Base-by-base conservation (phyloP, 495 filamentous ascomycete species). In the Tuber umbilicatum region DNA sequence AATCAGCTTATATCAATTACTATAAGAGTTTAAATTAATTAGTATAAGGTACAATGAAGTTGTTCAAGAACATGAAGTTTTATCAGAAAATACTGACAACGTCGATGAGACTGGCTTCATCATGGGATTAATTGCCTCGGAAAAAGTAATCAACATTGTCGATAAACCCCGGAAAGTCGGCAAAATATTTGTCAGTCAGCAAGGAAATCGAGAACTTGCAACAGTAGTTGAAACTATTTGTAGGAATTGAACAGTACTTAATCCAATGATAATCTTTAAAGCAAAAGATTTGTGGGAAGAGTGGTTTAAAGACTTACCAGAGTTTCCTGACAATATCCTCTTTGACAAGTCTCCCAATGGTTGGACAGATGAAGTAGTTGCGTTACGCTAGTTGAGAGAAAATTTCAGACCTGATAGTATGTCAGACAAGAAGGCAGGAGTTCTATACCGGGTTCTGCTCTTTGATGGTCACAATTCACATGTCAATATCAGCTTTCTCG, bases 181-280 rank as follows among this genome's bases (percentile, higher is more conserved):
- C 5, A 47, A 21, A 21, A 17, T 47, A 47, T 47, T 47, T 47
- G 17, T 21, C 2, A 47, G 43, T 21, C 43, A 47, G 43, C 19
- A 0, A 47, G 43, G 17, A 47, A 50, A 40, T 35, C 2, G 42
- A 27, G 70, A 71, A 19, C 43, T 71, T 37, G 42, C 42, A 5
- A 71, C 23, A 1, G 70, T 71, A 9, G n/a, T 71, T 14, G 70
- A 71, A 35, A 39, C 21, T 5, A 71, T 71, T 27, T 50, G 42
- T 71, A n/a, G 41, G 6, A 23, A 71, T 71, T 0, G 38, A 4
- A 14, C 21, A 35, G 23, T 21, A 0, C 19, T 47, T 21, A n/a
- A 71, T 17, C n/a, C 42, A 31, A 71, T 71, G 70, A 71, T 71
- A 6, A 71, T 71, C 1, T 71, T 21, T 37, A 71, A 71, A 42